phyloP scores from a whole-genome alignment of 2,329 filamentous ascomycete genomes.

The Phoma herbarum region DNA sequence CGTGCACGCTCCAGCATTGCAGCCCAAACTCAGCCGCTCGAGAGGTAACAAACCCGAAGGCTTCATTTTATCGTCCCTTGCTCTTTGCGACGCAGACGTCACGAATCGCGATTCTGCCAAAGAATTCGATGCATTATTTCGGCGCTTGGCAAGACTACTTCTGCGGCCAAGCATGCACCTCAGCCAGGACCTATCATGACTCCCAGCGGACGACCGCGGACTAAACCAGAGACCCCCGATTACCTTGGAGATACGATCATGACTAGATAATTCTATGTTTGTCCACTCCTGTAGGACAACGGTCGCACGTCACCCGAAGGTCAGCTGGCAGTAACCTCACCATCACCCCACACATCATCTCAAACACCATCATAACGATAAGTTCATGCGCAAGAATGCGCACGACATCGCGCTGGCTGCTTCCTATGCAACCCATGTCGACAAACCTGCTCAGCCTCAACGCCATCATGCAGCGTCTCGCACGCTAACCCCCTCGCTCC shows the following conservation, averaged over 20 bases:
- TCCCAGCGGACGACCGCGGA: constrained; percentile 18
- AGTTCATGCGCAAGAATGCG: constrained; percentile 12
- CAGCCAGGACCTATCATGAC: constrained; percentile 28
- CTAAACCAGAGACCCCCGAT: constrained; percentile 3
- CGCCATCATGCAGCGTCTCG: constrained; percentile 40
- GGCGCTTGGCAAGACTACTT: constrained; percentile 26
- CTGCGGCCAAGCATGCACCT: constrained; percentile 31
- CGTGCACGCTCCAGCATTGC: constrained; percentile 24
- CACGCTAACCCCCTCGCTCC: constrained; percentile 27
- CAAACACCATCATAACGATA: constrained; percentile 13
- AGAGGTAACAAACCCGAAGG: constrained; percentile 27
- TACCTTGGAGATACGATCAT: neutral
- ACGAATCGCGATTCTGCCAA: constrained; percentile 14
- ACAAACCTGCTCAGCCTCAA: constrained; percentile 43
- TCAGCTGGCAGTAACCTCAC: constrained; percentile 17
- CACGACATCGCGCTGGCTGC: constrained; percentile 18
- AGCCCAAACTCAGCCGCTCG: constrained; percentile 26
- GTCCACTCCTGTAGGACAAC: constrained; percentile 9
- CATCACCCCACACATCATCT: constrained; percentile 11
- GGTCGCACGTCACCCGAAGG: constrained; percentile 14
- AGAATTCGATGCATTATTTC: constrained; percentile 26
- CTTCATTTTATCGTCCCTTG: constrained; percentile 17
- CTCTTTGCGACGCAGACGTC: constrained; percentile 26
- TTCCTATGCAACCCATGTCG: constrained; percentile 27
- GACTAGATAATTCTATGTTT: constrained; percentile 7